phyloP scores from a whole-genome alignment of 2,329 filamentous ascomycete genomes.

The Sarocladium brachiariae region DNA sequence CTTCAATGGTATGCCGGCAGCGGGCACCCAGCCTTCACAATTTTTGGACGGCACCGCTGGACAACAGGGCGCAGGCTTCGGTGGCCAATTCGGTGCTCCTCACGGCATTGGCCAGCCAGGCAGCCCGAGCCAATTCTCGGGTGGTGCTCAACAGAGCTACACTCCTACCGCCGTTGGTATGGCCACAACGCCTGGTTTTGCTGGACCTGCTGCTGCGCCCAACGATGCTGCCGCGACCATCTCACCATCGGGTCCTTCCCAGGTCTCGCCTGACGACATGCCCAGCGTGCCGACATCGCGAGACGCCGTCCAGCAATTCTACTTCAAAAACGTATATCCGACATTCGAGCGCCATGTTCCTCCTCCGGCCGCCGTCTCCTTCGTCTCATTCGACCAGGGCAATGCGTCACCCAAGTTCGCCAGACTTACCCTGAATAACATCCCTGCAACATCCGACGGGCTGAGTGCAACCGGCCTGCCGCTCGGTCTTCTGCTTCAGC shows the following conservation, averaged over 20 bases:
- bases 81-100: conserved; percentile 39
- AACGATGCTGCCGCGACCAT: conserved; percentile 26
- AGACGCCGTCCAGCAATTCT: conserved; percentile 76
- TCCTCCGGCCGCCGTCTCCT: conserved; percentile 80
- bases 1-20: conserved; percentile 61
- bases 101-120: conserved; percentile 28
- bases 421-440: conserved; percentile 86
- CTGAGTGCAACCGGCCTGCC: conserved; percentile 75
- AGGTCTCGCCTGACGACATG: conserved; percentile 85
- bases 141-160: conserved; percentile 42
- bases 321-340: conserved; percentile 80
- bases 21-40: conserved; percentile 40
- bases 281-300: conserved; percentile 83
- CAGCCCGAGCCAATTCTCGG: conserved; percentile 53
- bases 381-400: conserved; percentile 91
- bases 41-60: conserved; percentile 26
- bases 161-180: conserved; percentile 12
- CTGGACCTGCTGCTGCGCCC: conserved; percentile 15
- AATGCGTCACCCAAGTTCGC: conserved; percentile 94
- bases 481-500: conserved; percentile 82
- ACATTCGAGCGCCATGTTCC: conserved; percentile 93
- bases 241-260: conserved; percentile 28
- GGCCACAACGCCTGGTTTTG: conserved; percentile 16
- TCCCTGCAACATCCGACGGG: conserved; percentile 75
- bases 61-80: conserved; percentile 22